A percentile compares a stretch with the other conserved stretches of the same genome.
Evolutionary conservation across 164 flowering plant species (phyloP).

Genomic region (Amborella trichopoda): DNA sequence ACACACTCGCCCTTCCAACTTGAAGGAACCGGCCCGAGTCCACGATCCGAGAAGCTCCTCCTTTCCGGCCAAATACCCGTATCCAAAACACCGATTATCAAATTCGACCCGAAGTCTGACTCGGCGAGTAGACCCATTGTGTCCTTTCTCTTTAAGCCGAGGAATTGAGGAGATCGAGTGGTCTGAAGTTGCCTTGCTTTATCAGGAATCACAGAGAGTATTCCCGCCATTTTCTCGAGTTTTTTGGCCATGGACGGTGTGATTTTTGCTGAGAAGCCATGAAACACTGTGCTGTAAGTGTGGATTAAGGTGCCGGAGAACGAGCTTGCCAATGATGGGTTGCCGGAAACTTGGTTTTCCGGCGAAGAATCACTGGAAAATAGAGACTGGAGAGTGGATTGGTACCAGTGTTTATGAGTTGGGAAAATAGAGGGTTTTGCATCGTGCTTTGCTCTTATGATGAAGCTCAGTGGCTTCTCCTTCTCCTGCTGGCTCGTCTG

Average conservation of each 20-base stretch:
- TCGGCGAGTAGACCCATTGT: conserved; percentile 61
- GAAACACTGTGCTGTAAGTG: conserved; percentile 59
- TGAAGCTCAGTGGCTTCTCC: conserved; percentile 33
- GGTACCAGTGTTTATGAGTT: conserved; percentile 75
- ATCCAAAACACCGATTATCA: conserved; percentile 80
- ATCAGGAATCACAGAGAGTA: conserved; percentile 61
- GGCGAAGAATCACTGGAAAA: background rate
- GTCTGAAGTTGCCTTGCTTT: conserved; percentile 65
- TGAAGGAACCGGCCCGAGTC: conserved; percentile 47
- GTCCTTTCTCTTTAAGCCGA: conserved; percentile 50
- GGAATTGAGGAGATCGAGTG: conserved; percentile 83
- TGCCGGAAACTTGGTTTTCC: background rate
- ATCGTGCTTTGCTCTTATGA: conserved; percentile 43
- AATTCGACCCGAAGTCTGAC: conserved; percentile 92
- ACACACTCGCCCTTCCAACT: conserved; percentile 79
- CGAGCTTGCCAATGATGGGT: background rate
- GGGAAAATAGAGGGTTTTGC: conserved; percentile 82
- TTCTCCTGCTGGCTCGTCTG: background rate
- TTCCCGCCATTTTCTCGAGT: conserved; percentile 24
- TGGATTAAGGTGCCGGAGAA: conserved; percentile 28
- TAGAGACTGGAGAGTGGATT: conserved; percentile 45
- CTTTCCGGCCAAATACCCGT: conserved; percentile 96
- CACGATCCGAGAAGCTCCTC: conserved; percentile 57
- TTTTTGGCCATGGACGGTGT: conserved; percentile 26
- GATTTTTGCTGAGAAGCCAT: conserved; percentile 75